Evolutionary conservation across 1,139 yeast genomes (phyloP).

Genomic region (Pichia sp.): DNA sequence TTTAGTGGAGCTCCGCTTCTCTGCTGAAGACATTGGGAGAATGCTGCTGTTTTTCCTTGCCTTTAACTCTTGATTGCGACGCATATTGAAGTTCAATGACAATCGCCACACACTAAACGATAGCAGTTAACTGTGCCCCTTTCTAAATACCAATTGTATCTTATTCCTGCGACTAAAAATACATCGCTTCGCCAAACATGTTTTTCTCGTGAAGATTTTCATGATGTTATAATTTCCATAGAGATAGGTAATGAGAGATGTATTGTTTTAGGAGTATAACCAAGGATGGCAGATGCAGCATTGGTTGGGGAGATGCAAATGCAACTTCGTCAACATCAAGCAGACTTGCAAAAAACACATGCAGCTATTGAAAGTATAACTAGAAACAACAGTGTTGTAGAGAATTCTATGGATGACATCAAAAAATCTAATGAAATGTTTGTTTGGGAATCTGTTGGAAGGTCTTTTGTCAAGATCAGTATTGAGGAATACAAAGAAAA

Average conservation of each 20-base stretch:
- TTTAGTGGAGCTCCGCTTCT: no score
- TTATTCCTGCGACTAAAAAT: no score
- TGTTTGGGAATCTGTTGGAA: conserved; percentile 86
- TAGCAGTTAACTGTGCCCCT: no score
- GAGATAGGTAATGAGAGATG: not conserved
- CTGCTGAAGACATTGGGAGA: no score
- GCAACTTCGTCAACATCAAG: conserved; percentile 11
- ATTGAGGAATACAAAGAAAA: conserved; percentile 39
- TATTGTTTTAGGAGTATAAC: no score
- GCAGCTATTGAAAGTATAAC: conserved; percentile 19
- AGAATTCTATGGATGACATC: conserved; percentile 49
- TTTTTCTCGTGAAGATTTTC: not conserved
- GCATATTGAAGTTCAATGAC: no score
- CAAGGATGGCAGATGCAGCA: not conserved
- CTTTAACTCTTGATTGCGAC: no score
- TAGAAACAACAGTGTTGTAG: conserved; percentile 51
- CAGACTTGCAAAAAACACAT: conserved; percentile 10
- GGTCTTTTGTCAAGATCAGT: conserved; percentile 48
- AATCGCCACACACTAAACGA: no score
- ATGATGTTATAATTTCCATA: not conserved
- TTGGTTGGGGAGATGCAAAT: conserved; percentile 9
- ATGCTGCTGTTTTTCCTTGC: no score
- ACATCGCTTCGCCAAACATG: no score
- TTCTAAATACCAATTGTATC: no score
- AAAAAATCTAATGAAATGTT: conserved; percentile 30